Evolutionary conservation across 2,329 filamentous ascomycete species (phyloP), one percentile per base, ranked within the genome.

Genomic region (Diplodia mutila): DNA sequence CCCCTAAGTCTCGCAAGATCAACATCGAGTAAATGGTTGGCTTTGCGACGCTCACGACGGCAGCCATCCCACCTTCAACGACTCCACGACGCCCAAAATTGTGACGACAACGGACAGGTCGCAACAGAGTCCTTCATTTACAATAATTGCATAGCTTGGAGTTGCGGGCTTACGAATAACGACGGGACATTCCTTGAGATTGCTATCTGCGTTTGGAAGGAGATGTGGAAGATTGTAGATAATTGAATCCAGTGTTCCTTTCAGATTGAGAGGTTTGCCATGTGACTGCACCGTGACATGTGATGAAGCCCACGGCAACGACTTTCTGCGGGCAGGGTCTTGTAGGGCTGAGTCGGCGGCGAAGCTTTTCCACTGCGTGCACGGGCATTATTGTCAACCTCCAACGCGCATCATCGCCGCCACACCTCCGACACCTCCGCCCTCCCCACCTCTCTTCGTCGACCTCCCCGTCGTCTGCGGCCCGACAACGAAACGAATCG

Each of bases 1-100:
- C 81, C 16, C 79, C 82, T 7, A 76, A 78, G 67, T 73, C 79
- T 61, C 83, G 83, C 77, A 85, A 83, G 78, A 86, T 89, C 73
- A 80, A 78, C 68, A 85, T 89, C 70, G 82, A 87, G 80, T 88
- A 83, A 64, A 39, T 4, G 14, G n/a, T n/a, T n/a, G n/a, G 27
- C 16, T 37, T 21, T 53, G 25, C 57, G 39, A 61, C 29, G 9
- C 1, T 8, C 29, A 2, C 34, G 12, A 34, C 34, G 12, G 11
- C 11, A 6, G 8, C 14, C 2, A 18, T 21, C 14, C n/a, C 5
- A 32, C 29, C n/a, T 46, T 37, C 16, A 18, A 4, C 39, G 2
- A 11, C 18, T 16, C 14, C n/a, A 37, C 16, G 14, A 11, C 39
- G 34, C 9, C 42, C 59, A 9, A 63, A 12, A n/a, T 12, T 52